Conservation (phyloP, 139 green algal species). For the Chlamydomonas sp. region DNA sequence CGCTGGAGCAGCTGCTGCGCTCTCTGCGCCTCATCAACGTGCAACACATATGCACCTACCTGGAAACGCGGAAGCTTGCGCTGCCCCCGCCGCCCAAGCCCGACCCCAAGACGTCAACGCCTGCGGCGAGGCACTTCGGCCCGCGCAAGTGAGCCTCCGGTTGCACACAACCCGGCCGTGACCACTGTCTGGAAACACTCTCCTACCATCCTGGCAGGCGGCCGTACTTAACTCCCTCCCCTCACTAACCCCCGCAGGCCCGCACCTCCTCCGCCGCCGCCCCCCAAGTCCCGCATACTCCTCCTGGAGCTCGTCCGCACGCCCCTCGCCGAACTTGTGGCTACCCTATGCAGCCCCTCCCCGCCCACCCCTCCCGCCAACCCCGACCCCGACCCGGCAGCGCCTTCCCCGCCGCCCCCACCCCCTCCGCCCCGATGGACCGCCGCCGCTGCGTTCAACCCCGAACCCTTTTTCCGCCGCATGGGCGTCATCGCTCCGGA, state of each 20-base stretch:
- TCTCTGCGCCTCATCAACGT: constrained; percentile 4
- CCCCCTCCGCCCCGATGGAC: neutral
- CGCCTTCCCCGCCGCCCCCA: neutral
- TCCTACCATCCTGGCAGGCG: too few species aligned
- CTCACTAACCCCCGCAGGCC: neutral
- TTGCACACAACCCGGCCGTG: too few species aligned
- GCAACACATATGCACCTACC: neutral
- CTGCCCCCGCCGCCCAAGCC: too few species aligned
- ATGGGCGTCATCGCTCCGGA: neutral
- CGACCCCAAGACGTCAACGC: too few species aligned
- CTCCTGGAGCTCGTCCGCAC: constrained; percentile 9
- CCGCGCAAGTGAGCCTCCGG: too few species aligned
- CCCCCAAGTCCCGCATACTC: constrained; percentile 1
- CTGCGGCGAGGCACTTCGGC: too few species aligned
- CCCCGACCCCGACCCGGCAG: neutral
- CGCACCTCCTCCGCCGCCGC: neutral
- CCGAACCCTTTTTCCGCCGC: constrained; percentile 9
- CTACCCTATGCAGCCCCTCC: neutral
- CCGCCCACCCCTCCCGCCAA: constrained; percentile 5
- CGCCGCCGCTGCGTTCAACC: constrained; percentile 4
- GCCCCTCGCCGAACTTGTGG: neutral
- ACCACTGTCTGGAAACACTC: too few species aligned
- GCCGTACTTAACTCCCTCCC: too few species aligned
- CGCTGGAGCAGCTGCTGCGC: constrained; percentile 27
- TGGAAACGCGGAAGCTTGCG: neutral